A percentile compares a stretch with the other conserved stretches of the same genome.
phyloP scores from a whole-genome alignment of 1,139 yeast species.

The Sugiyamaella neomexicana region DNA sequence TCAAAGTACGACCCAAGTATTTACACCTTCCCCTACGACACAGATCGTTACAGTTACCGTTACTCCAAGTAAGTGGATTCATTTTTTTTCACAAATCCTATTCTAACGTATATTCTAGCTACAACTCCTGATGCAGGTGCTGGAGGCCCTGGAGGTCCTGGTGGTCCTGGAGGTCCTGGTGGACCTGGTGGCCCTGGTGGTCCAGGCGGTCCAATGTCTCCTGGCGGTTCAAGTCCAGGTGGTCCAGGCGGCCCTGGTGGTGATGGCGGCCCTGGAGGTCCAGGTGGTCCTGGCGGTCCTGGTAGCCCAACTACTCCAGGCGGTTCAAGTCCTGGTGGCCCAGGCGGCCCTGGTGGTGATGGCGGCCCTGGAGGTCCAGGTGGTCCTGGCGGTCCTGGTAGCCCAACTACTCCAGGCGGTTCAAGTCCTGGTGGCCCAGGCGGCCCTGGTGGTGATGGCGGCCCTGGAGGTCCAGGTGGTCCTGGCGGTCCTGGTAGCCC shows the following conservation, averaged over 20 bases:
- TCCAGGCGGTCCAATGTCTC: slow-evolving; percentile 18
- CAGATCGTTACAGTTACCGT: slow-evolving; percentile 17
- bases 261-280: slow-evolving; percentile 21
- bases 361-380: slow-evolving; percentile 17
- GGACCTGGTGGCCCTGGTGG: slow-evolving; percentile 18
- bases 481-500: too few species aligned
- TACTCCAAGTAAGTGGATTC: slow-evolving; percentile 11
- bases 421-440: slow-evolving; percentile 18
- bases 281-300: slow-evolving; percentile 14
- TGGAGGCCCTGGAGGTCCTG: slow-evolving; percentile 14
- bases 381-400: slow-evolving; percentile 20
- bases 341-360: slow-evolving; percentile 23
- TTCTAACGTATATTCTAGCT: slow-evolving; percentile 5
- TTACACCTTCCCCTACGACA: slow-evolving; percentile 18
- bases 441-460: too few species aligned
- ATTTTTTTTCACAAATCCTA: background rate
- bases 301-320: slow-evolving; percentile 10
- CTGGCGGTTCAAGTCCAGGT: slow-evolving; percentile 25
- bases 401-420: slow-evolving; percentile 28
- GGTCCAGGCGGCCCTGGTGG: slow-evolving; percentile 20
- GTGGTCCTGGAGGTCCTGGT: slow-evolving; percentile 21
- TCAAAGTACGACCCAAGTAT: slow-evolving; percentile 15
- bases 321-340: slow-evolving; percentile 1
- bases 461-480: too few species aligned
- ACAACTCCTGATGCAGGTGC: background rate